Evolutionary conservation across 1,284 basidiomycete species (phyloP), one percentile per base, ranked within the genome.

Genomic region (Peniophora sp.): DNA sequence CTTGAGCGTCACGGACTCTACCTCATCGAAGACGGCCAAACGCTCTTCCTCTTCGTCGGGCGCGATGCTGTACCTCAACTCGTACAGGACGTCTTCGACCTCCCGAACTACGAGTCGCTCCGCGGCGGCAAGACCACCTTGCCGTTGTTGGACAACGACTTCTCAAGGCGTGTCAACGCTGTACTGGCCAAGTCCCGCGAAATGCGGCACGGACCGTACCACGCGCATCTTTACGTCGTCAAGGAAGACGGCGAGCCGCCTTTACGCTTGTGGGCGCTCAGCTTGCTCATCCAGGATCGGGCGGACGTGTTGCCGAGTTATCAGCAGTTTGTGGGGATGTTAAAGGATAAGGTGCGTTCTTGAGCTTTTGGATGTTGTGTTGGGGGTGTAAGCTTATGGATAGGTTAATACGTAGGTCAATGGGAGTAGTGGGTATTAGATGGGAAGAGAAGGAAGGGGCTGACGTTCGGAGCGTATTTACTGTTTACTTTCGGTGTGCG

Each of bases 201-300:
- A 69, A 80, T 87, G 74, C 84, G 89, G 50, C 78, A 93, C 39
- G 95, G 96, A 9, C 85, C 89, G 3, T 99, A 98, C 69, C 85
- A 88, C 63, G 92, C 93, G 14, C 92, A 97, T 64, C 72, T 99
- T n/a, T 99, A 98, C 65, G 74, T 99, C 43, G 95, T 98, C 61
- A 99, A 99, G 72, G 94, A 97, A 66, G 97, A 99, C 61, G 96
- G 94, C 51, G 97, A 99, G 69, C 91, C 93, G 2, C 85, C 92
- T 47, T 73, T 99, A 63, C 77, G 95, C 53, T 79, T 93, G 58
- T 98, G 95, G 95, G 97, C 96, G 0, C 77, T 99, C 57, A 94
- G 91, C 63, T 80, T 85, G 65, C 79, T 99, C 60, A 88, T 99
- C 61, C 95, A 99, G 71, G 97, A 99, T 69, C 85, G 97, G 53